Evolutionary conservation across 441 rosid species (phyloP), one percentile per base, ranked within the genome.

Genomic region (Erodium moschatum): DNA sequence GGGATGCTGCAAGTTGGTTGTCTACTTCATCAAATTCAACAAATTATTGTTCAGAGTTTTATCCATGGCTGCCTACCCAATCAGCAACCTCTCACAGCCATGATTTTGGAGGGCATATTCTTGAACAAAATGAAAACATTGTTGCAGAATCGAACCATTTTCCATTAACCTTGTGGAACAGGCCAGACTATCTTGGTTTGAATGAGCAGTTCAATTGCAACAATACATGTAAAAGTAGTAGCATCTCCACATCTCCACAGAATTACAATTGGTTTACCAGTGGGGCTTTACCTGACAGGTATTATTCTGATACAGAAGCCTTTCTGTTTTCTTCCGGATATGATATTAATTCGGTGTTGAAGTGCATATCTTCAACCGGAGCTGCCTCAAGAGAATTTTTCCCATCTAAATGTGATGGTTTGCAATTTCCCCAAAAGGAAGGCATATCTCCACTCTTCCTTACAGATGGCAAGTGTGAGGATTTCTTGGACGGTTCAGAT

Each of bases 21-120:
- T 29, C 61, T 76, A 68, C 75, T 42, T 70, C 80, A 62, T 74
- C 85, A 65, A 62, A 73, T 71, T 44, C 70, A 63, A n/a, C 80
- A 29, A 70, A 67, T 67, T 21, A 61, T 73, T 46, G 70, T 69
- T 48, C 76, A 67, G 70, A 62, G 52, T 67, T 72, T 67, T 58
- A 50, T 70, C 66, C 80, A 27, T 56, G 65, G 65, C 65, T 66
- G 66, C 38, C 65, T 38, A 65, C 77, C 16, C 67, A 40, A 67
- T 66, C 74, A 62, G 18, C 74, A 52, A 31, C 76, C 61, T 66
- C 64, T 67, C 66, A 48, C 48, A 71, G 74, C 76, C 67, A 66
- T 71, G 79, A 78, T 20, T 68, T 66, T 12, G 73, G 70, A 70
- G 75, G 71, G 69, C 62, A 70, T 63, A 40, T 44, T 52, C 54